These are phyloP conservation scores for Ophiocordyceps australis DNA, from an alignment of 2,329 filamentous ascomycete species.

Conservation along the genomic window DNA sequence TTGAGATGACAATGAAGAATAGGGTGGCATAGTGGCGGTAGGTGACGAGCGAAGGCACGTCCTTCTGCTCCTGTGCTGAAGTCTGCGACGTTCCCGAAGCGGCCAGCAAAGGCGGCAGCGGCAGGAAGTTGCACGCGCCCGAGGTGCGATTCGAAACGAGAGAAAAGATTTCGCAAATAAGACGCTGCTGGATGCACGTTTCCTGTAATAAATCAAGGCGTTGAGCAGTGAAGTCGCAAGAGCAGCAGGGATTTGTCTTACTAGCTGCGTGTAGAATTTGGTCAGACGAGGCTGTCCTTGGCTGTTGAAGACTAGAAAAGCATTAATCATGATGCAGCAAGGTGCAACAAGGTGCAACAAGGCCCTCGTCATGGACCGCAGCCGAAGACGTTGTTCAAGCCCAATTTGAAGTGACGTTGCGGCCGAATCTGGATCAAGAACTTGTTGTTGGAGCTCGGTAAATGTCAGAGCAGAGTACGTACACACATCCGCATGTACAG, in stretches of 20 bases:
- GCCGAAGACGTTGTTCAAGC: no score
- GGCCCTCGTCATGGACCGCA: conserved; percentile 1
- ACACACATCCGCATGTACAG: no score
- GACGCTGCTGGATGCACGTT: conserved; percentile 87
- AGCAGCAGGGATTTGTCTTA: no score
- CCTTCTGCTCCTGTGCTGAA: conserved; percentile 55
- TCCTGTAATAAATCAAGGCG: conserved; percentile 39
- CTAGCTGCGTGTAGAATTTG: conserved; percentile 96
- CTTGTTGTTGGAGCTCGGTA: no score
- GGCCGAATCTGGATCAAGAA: no score
- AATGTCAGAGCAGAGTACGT: no score
- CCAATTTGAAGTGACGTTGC: no score
- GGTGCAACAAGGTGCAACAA: conserved; percentile 1
- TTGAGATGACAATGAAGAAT: conserved; percentile 96
- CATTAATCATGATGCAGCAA: conserved; percentile 97
- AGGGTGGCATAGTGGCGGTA: conserved; percentile 97
- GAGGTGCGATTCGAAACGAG: conserved; percentile 80
- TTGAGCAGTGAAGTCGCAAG: no score
- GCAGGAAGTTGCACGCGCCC: conserved; percentile 96
- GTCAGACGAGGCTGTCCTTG: conserved; percentile 90
- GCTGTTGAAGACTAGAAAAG: conserved; percentile 96
- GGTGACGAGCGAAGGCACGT: conserved; percentile 86
- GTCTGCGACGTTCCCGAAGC: conserved; percentile 43
- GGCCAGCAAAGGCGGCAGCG: conserved; percentile 49
- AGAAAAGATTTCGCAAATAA: conserved; percentile 93